A percentile compares a stretch with the other conserved stretches of the same genome.
Evolutionary conservation across 768 basidiomycete genomes (phyloP).

Genomic region (Clavulina sp.): DNA sequence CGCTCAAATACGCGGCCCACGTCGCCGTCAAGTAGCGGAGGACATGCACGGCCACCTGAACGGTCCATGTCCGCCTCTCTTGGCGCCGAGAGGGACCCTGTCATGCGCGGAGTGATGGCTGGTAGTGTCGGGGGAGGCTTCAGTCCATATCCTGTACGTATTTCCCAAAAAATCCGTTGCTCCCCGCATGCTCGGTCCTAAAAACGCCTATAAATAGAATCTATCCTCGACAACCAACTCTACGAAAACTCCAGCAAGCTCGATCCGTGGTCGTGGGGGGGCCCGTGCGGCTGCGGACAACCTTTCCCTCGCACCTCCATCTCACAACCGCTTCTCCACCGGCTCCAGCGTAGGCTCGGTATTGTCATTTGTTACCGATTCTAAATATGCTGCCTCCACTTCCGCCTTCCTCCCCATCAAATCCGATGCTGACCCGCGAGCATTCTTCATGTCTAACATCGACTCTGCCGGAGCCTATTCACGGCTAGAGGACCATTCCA

Average conservation of each 20-base stretch:
- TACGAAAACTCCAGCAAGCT: not conserved
- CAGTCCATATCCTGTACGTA: conserved; percentile 11
- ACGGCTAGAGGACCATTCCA: not conserved
- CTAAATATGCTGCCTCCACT: conserved; percentile 8
- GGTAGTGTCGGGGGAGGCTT: conserved; percentile 8
- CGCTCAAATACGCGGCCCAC: not conserved
- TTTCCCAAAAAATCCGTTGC: not conserved
- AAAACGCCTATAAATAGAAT: not conserved
- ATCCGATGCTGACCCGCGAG: not conserved
- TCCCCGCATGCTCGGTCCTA: not conserved
- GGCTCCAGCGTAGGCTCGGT: conserved; percentile 9
- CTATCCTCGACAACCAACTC: not conserved
- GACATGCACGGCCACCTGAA: not conserved
- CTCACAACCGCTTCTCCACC: conserved; percentile 10
- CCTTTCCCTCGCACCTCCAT: not conserved
- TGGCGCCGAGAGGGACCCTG: not conserved
- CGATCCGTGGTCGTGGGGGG: not conserved
- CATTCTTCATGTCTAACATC: not conserved
- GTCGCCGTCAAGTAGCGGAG: not conserved
- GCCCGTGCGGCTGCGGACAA: not conserved
- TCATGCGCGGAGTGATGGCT: conserved; percentile 6
- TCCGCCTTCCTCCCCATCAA: conserved; percentile 7
- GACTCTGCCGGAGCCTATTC: not conserved
- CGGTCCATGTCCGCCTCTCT: conserved; percentile 1
- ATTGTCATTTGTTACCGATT: conserved; percentile 8